phyloP scores from a whole-genome alignment of 1,284 basidiomycete species.

The Cystobasidiaceae sp. region DNA sequence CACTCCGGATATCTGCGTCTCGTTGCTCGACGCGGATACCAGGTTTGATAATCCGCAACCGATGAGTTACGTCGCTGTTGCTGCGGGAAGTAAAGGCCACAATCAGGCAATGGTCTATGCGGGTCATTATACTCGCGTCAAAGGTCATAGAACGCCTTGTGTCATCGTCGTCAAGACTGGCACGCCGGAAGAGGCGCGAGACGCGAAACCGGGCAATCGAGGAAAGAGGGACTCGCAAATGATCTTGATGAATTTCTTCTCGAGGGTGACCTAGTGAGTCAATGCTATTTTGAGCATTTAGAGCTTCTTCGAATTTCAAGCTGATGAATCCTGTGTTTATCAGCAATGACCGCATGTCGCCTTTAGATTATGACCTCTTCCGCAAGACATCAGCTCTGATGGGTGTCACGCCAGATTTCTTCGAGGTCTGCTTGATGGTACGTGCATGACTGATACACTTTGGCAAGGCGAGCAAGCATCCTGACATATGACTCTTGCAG shows the following conservation, averaged over 20 bases:
- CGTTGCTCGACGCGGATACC: slow-evolving; percentile 84
- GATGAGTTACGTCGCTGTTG: slow-evolving; percentile 90
- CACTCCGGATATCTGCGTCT: slow-evolving; percentile 94
- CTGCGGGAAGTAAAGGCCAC: slow-evolving; percentile 77
- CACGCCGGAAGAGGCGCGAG: slow-evolving; percentile 68
- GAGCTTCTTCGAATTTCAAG: neutral
- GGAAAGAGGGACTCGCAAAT: slow-evolving; percentile 99
- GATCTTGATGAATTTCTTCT: slow-evolving; percentile 99
- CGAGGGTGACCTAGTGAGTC: slow-evolving; percentile 78
- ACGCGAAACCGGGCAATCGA: slow-evolving; percentile 94
- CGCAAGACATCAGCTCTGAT: slow-evolving; percentile 92
- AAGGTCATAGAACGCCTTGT: slow-evolving; percentile 85
- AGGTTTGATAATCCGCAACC: slow-evolving; percentile 93
- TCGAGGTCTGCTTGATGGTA: slow-evolving; percentile 96
- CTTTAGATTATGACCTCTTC: slow-evolving; percentile 96
- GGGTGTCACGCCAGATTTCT: slow-evolving; percentile 99
- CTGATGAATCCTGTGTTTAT: neutral
- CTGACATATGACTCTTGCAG: slow-evolving; percentile 49
- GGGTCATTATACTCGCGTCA: slow-evolving; percentile 84
- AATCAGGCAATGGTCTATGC: slow-evolving; percentile 99
- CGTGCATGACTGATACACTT: too few relatives aligned
- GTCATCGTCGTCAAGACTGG: slow-evolving; percentile 96
- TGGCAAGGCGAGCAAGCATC: too few relatives aligned
- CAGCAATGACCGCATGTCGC: slow-evolving; percentile 89
- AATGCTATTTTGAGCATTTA: neutral